A percentile compares a stretch with the other conserved stretches of the same genome.
These are phyloP conservation scores for Fusarium concolor DNA, from an alignment of 2,329 filamentous ascomycete species.

Conservation along the genomic window DNA sequence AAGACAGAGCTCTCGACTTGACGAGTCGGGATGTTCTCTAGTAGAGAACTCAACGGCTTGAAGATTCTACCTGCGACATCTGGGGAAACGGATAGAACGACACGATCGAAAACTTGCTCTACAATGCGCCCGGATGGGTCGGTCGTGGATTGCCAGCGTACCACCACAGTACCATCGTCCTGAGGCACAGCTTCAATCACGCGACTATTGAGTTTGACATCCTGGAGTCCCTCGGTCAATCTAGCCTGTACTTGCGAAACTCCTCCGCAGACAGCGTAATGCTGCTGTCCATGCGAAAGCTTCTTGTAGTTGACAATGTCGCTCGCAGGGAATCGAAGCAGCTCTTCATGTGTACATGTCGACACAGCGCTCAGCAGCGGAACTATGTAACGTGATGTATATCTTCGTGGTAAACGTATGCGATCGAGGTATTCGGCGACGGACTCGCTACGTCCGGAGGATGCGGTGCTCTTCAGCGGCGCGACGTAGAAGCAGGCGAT, in stretches of 20 bases:
- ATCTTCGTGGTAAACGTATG: slow-evolving; percentile 61
- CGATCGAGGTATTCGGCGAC: slow-evolving; percentile 62
- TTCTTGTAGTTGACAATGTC: slow-evolving; percentile 65
- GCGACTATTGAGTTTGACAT: slow-evolving; percentile 55
- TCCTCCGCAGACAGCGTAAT: slow-evolving; percentile 63
- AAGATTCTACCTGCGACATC: slow-evolving; percentile 64
- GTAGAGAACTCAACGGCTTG: slow-evolving; percentile 52
- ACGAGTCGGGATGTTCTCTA: slow-evolving; percentile 60
- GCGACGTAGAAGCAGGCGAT: slow-evolving; percentile 62
- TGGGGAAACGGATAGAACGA: slow-evolving; percentile 66
- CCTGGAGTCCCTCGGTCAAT: slow-evolving; percentile 54
- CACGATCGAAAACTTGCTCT: slow-evolving; percentile 61
- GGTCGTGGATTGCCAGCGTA: slow-evolving; percentile 51
- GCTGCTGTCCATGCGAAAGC: slow-evolving; percentile 58
- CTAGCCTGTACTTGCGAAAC: slow-evolving; percentile 62
- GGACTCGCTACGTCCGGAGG: slow-evolving; percentile 52
- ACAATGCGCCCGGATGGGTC: slow-evolving; percentile 18
- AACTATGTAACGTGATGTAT: slow-evolving; percentile 62
- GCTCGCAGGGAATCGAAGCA: slow-evolving; percentile 64
- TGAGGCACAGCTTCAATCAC: slow-evolving; percentile 52
- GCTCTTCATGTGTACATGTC: slow-evolving; percentile 64
- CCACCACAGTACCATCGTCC: slow-evolving; percentile 36
- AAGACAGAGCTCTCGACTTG: slow-evolving; percentile 62
- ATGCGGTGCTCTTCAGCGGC: slow-evolving; percentile 42
- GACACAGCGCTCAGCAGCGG: slow-evolving; percentile 66